phyloP scores from a whole-genome alignment of 2,329 filamentous ascomycete species.

The Aspergillus sp. region DNA sequence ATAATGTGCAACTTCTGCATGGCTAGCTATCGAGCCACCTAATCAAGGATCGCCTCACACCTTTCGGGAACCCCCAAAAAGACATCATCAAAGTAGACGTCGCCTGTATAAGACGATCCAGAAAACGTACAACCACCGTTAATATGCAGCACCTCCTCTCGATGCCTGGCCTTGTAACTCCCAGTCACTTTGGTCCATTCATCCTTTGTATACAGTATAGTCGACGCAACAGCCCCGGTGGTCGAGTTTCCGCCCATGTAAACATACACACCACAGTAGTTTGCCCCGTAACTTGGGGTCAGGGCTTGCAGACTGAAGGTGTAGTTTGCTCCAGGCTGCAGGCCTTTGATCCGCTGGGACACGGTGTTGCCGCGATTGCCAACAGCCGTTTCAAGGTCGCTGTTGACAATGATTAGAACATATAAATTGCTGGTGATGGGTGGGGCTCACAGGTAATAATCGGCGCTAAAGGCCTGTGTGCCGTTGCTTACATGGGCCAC shows the following conservation, averaged over 20 bases:
- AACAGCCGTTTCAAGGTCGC: constrained; percentile 18
- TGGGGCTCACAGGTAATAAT: constrained; percentile 19
- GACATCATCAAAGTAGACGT: constrained; percentile 24
- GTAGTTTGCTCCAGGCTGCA: constrained; percentile 15
- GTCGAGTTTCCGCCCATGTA: constrained; percentile 19
- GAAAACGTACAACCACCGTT: constrained; percentile 15
- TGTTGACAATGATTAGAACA: not conserved
- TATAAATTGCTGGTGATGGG: no score
- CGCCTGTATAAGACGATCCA: constrained; percentile 14
- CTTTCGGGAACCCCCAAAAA: not conserved
- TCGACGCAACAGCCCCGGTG: constrained; percentile 9
- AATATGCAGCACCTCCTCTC: constrained; percentile 15
- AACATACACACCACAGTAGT: constrained; percentile 16
- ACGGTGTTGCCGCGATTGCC: constrained; percentile 19
- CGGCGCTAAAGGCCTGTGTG: constrained; percentile 14
- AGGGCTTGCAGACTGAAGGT: constrained; percentile 16
- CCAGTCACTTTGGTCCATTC: constrained; percentile 18
- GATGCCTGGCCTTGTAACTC: constrained; percentile 12
- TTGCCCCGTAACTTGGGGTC: constrained; percentile 4
- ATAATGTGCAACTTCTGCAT: no score
- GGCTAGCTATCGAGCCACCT: no score
- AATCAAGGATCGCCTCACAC: not conserved
- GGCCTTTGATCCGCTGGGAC: constrained; percentile 15
- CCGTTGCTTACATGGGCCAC: constrained; percentile 18
- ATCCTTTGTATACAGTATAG: constrained; percentile 7